phyloP scores from a whole-genome alignment of 345 rosid species.

The Rubroshorea leprosula region DNA sequence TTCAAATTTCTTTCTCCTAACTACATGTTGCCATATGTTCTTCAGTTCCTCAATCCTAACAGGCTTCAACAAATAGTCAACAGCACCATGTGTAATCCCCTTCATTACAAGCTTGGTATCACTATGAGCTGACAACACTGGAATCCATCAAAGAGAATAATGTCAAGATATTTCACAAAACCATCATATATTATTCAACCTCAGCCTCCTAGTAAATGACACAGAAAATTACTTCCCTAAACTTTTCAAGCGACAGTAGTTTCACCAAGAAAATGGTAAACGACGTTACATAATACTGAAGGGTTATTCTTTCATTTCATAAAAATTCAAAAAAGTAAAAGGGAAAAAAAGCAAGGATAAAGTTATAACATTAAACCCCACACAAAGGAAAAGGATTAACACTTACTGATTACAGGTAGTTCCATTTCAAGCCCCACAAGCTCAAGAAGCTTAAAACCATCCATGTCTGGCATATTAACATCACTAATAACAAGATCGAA shows the following conservation, averaged over 20 bases:
- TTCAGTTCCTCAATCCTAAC: slow-evolving; percentile 72
- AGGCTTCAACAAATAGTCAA: slow-evolving; percentile 82
- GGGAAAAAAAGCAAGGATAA: slow-evolving; percentile 1
- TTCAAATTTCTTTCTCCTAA: slow-evolving; percentile 45
- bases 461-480: slow-evolving; percentile 80
- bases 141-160: slow-evolving; percentile 15
- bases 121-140: slow-evolving; percentile 84
- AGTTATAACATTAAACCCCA: background rate
- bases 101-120: slow-evolving; percentile 76
- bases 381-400: slow-evolving; percentile 3
- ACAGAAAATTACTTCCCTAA: background rate
- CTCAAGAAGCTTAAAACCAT: slow-evolving; percentile 78
- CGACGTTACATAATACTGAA: background rate
- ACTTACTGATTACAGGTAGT: slow-evolving; percentile 79
- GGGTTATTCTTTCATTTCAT: background rate
- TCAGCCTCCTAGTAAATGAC: background rate
- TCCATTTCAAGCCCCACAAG: slow-evolving; percentile 84
- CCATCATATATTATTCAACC: background rate
- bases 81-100: slow-evolving; percentile 86
- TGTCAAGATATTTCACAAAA: slow-evolving; percentile 5
- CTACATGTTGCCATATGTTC: slow-evolving; percentile 92
- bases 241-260: too few species aligned
- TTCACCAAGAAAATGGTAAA: background rate
- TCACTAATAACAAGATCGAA: slow-evolving; percentile 71
- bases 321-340: slow-evolving; percentile 4